phyloP scores from a whole-genome alignment of 2,329 filamentous ascomycete genomes.

The Lasiodiplodia hormozganensis region DNA sequence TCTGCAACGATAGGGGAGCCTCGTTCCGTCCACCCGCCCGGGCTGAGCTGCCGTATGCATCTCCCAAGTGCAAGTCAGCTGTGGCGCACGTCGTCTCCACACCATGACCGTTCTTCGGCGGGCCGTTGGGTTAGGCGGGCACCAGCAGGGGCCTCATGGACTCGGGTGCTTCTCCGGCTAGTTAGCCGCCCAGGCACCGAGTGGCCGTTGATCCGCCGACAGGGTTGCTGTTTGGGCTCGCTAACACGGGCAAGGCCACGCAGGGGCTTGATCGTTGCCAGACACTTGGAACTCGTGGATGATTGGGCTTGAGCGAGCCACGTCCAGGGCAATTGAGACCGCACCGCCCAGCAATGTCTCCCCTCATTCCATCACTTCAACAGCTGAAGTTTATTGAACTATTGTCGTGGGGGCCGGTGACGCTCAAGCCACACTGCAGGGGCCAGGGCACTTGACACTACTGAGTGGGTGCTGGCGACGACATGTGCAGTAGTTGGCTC shows the following conservation, averaged over 20 bases:
- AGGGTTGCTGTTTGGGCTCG: conserved; percentile 1
- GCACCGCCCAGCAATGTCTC: background rate
- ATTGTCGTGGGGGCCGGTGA: background rate
- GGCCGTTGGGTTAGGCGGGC: background rate
- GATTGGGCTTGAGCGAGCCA: background rate
- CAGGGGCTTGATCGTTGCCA: background rate
- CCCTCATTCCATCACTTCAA: background rate
- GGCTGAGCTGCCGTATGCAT: background rate
- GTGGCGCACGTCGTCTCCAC: background rate
- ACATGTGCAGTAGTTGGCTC: background rate
- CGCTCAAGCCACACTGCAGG: background rate
- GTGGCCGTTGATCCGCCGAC: conserved; percentile 1
- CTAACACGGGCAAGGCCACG: background rate
- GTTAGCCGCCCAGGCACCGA: background rate
- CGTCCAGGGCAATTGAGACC: background rate
- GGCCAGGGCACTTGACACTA: background rate
- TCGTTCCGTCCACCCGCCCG: no score
- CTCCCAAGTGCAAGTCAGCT: background rate
- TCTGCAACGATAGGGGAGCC: background rate
- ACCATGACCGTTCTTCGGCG: conserved; percentile 1
- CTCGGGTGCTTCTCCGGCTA: background rate
- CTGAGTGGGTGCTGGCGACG: background rate
- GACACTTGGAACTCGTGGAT: background rate
- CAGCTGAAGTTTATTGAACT: background rate
- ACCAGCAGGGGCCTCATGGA: background rate